A percentile compares a stretch with the other conserved stretches of the same genome.
These are phyloP conservation scores for Pinus albicaulis DNA, from an alignment of 75 land plant genomes.

Conservation along the genomic window DNA sequence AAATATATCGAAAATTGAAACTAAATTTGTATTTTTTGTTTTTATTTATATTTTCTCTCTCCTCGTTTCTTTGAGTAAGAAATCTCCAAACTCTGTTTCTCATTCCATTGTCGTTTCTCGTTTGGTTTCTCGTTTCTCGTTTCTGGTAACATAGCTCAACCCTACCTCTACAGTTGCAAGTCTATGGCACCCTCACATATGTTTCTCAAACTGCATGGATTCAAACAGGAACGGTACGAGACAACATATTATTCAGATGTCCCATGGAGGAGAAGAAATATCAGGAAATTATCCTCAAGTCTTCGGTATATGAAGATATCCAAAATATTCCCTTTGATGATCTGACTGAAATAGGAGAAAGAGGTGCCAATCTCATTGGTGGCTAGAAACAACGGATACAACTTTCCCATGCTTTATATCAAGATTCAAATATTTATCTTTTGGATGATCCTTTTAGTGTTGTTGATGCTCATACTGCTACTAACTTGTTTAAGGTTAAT, in stretches of 20 bases:
- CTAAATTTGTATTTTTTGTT: too few species aligned
- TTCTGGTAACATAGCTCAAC: too few species aligned
- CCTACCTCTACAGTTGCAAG: conserved; percentile 24
- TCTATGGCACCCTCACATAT: conserved; percentile 21
- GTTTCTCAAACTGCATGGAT: conserved; percentile 37
- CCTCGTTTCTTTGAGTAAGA: too few species aligned
- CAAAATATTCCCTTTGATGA: conserved; percentile 25
- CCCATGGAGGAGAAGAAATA: conserved; percentile 18
- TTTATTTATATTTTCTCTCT: too few species aligned
- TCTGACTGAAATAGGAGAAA: conserved; percentile 34
- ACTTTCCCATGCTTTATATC: conserved; percentile 32
- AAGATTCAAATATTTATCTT: conserved; percentile 33
- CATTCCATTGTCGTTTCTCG: too few species aligned
- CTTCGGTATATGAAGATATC: conserved; percentile 22
- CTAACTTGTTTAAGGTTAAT: conserved; percentile 18
- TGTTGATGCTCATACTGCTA: conserved; percentile 39
- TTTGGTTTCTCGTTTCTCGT: too few species aligned
- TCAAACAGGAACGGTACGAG: conserved; percentile 21
- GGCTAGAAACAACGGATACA: conserved; percentile 39
- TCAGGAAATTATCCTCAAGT: conserved; percentile 14
- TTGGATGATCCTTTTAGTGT: conserved; percentile 45
- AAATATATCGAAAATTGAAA: too few species aligned
- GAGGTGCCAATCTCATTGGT: conserved; percentile 39
- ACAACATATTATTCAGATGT: conserved; percentile 25
- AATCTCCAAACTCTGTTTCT: too few species aligned